Evolutionary conservation across 345 rosid species (phyloP), one percentile per base, ranked within the genome.

Genomic region (Lepidium didymum): DNA sequence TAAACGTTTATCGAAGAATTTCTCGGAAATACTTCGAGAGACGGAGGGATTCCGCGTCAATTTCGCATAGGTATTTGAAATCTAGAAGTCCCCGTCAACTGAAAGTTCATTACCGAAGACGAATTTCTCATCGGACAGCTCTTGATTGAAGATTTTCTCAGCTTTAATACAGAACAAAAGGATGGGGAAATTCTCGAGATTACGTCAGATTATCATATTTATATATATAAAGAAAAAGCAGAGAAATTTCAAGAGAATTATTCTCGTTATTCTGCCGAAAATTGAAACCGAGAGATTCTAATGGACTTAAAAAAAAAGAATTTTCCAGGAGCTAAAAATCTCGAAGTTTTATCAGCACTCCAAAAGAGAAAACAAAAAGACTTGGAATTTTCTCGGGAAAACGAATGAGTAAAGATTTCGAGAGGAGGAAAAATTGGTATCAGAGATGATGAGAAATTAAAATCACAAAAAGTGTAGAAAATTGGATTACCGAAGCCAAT

Each of bases 261-360:
- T 49, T 50, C 53, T 61, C 23, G 2, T 19, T 29, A n/a, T 23
- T 53, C 36, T 62, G 68, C 68, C 53, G 46, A 33, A 15, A 70
- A 61, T 23, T 61, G 75, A 70, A 70, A 23, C 61, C 75, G 68
- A 53, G 62, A 70, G 46, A 61, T 52, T 50, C 60, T 29, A 31
- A 46, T 36, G 65, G 65, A 68, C 64, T 54, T 14, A 3, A 36
- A 7, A 16, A 7, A 16, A 9, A 46, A 46, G 2, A 19, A 62
- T 10, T 61, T 35, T 27, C 12, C 25, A 45, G 67, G 33, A 62
- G 33, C 27, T 6, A 16, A 62, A 33, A 29, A 29, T 29, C 10
- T 25, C 16, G 29, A 10, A 13, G n/a, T 27, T 42, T 15, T 56
- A 5, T 18, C 7, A 43, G 54, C 5, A 21, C 16, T 53, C 8